These are phyloP conservation scores for Pestalotiopsis sp. DNA, from an alignment of 2,329 filamentous ascomycete species.

Conservation along the genomic window DNA sequence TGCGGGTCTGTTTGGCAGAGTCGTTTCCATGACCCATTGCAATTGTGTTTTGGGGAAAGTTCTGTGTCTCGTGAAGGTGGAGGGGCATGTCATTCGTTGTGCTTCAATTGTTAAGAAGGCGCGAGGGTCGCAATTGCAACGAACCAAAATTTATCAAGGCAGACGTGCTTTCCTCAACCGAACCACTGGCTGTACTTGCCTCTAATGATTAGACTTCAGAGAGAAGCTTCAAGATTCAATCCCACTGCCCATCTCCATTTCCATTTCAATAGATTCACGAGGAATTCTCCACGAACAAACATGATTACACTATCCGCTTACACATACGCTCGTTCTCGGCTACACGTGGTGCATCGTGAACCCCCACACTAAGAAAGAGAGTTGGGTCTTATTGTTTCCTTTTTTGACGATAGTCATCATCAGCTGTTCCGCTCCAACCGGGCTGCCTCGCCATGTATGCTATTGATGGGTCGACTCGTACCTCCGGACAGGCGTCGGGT, in stretches of 20 bases:
- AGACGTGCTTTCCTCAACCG: background rate
- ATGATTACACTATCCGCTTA: background rate
- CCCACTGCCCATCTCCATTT: no score
- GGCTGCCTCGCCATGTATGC: background rate
- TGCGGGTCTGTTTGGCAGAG: background rate
- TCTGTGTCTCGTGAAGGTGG: background rate
- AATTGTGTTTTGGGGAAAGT: background rate
- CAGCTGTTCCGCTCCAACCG: slow-evolving; percentile 2
- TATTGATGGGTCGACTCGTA: background rate
- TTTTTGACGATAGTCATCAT: slow-evolving; percentile 2
- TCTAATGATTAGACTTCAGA: no score
- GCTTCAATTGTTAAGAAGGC: background rate
- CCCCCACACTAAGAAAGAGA: slow-evolving; percentile 6
- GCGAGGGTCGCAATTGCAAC: background rate
- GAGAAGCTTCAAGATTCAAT: no score
- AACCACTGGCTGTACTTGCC: no score
- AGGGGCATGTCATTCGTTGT: background rate
- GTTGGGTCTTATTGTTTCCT: slow-evolving; percentile 5
- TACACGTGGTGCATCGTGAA: background rate
- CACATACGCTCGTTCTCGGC: background rate
- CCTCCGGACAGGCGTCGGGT: background rate
- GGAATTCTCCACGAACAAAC: no score
- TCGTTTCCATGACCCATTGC: background rate
- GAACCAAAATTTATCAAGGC: no score
- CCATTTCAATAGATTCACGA: no score